Evolutionary conservation across 1,139 yeast species (phyloP).

Genomic region (Cylindricascospora bacillispora): DNA sequence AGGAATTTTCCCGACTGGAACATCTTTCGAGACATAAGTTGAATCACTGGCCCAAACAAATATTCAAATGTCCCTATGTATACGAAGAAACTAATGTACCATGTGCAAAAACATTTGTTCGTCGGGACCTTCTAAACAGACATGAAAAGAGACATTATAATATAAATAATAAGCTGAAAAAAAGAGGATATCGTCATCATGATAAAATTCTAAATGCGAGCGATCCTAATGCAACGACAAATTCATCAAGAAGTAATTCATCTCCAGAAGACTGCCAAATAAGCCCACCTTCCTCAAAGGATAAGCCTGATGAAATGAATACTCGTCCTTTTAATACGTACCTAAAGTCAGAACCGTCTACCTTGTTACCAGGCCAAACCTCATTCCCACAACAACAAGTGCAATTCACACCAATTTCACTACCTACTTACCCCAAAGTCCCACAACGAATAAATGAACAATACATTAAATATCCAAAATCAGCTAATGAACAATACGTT

Average conservation of each 20-base stretch:
- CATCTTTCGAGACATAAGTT: slow-evolving; percentile 29
- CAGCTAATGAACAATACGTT: too few species aligned
- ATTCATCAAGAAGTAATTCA: not conserved
- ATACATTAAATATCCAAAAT: too few species aligned
- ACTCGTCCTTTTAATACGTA: too few species aligned
- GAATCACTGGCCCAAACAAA: slow-evolving; percentile 30
- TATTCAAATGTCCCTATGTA: slow-evolving; percentile 37
- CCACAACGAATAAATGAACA: too few species aligned
- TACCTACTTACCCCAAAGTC: too few species aligned
- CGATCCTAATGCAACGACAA: slow-evolving; percentile 1
- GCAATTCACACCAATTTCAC: too few species aligned
- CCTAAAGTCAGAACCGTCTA: too few species aligned
- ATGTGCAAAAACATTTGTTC: slow-evolving; percentile 48
- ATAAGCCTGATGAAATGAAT: too few species aligned
- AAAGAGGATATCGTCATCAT: not conserved
- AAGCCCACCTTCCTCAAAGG: too few species aligned
- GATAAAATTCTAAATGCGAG: not conserved
- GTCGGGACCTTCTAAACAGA: slow-evolving; percentile 39
- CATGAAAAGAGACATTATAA: slow-evolving; percentile 39
- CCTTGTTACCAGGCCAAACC: too few species aligned
- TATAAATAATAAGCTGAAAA: not conserved
- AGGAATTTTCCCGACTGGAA: slow-evolving; percentile 28
- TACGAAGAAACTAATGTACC: slow-evolving; percentile 21
- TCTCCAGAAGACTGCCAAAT: too few species aligned
- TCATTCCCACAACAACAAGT: too few species aligned